phyloP scores from a whole-genome alignment of 176 grass and related monocot species.

The Juncus effusus region DNA sequence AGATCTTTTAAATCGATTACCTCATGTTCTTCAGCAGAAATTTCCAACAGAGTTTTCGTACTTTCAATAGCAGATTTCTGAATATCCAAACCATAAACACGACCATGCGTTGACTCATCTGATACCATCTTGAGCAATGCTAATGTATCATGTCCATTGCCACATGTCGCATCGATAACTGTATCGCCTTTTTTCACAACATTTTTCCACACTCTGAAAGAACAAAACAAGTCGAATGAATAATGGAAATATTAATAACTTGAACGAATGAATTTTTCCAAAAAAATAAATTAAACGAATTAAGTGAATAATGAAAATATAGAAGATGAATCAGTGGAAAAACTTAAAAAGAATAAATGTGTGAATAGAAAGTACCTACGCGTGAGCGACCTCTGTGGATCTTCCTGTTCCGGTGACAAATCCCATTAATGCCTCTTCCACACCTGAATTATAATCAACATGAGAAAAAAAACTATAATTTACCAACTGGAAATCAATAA shows the following conservation, averaged over 20 bases:
- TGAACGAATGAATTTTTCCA: neutral
- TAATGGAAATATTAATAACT: neutral
- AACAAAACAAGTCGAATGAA: neutral
- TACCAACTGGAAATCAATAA: too few species aligned
- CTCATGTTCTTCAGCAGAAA: conserved; percentile 41
- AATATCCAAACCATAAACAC: conserved; percentile 85
- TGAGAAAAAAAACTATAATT: too few species aligned
- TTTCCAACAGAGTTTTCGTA: conserved; percentile 58
- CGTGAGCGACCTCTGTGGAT: conserved; percentile 87
- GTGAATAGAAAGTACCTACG: conserved; percentile 47
- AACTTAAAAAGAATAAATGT: neutral
- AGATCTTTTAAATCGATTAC: conserved; percentile 30
- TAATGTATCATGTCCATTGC: conserved; percentile 73
- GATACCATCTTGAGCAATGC: conserved; percentile 76
- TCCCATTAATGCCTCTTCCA: conserved; percentile 55
- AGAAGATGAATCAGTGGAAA: neutral
- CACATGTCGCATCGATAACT: conserved; percentile 90
- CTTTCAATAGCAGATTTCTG: conserved; percentile 61
- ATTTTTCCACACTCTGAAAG: conserved; percentile 66
- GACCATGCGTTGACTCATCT: conserved; percentile 40
- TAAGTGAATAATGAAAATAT: conserved; percentile 4
- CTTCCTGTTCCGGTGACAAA: conserved; percentile 68
- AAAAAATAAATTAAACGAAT: neutral
- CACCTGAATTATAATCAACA: conserved; percentile 33
- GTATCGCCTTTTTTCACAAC: conserved; percentile 66